These are phyloP conservation scores for Trichophyton schoenleinii DNA, from an alignment of 2,329 filamentous ascomycete genomes.

Conservation along the genomic window DNA sequence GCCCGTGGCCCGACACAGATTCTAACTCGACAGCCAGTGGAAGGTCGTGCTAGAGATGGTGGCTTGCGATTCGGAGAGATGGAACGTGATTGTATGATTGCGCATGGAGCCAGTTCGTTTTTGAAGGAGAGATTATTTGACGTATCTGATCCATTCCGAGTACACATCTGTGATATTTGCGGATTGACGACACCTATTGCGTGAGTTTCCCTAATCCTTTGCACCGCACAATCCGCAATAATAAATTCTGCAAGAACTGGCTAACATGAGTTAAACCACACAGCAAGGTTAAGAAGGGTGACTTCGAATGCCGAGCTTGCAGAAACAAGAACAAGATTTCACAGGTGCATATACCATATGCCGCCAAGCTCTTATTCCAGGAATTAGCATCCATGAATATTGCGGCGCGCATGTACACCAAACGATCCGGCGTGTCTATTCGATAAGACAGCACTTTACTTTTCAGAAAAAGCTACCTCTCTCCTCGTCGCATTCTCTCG, in stretches of 20 bases:
- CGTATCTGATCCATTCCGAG: conserved; percentile 93
- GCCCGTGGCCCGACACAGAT: conserved; percentile 94
- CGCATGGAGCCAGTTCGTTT: conserved; percentile 94
- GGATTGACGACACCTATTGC: conserved; percentile 98
- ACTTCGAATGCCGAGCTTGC: conserved; percentile 93
- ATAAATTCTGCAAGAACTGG: background rate
- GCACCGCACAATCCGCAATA: background rate
- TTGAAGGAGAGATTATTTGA: conserved; percentile 95
- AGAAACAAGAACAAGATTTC: conserved; percentile 99
- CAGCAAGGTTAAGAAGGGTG: conserved; percentile 80
- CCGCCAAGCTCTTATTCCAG: conserved; percentile 95
- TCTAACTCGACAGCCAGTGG: conserved; percentile 89
- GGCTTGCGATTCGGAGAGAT: conserved; percentile 99
- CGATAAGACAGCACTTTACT: conserved; percentile 16
- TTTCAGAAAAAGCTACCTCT: background rate
- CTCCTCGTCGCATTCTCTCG: background rate
- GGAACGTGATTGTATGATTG: conserved; percentile 99
- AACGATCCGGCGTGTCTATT: conserved; percentile 37
- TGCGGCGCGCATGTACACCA: conserved; percentile 91
- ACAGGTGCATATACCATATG: conserved; percentile 94
- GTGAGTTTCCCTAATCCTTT: conserved; percentile 49
- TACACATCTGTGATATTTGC: conserved; percentile 97
- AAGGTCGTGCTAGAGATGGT: conserved; percentile 95
- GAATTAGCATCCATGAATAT: conserved; percentile 98
- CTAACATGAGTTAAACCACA: conserved; percentile 25